These are phyloP conservation scores for Brassica incana DNA, from an alignment of 345 rosid species.

Conservation along the genomic window DNA sequence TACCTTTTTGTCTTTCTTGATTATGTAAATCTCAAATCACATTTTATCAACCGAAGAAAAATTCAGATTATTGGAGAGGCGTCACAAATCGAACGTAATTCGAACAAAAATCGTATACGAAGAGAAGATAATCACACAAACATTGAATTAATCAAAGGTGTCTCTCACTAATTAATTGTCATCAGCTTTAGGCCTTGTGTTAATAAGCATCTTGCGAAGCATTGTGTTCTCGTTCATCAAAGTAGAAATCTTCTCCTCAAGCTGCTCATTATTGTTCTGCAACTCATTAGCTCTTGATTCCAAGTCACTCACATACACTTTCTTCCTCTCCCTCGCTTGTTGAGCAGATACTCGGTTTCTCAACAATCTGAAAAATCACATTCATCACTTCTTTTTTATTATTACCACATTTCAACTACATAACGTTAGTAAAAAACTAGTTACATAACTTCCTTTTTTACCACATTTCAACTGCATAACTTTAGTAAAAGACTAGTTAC, in stretches of 20 bases:
- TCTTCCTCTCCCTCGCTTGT: neutral
- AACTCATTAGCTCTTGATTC: neutral
- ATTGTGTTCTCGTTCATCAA: neutral
- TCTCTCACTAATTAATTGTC: neutral
- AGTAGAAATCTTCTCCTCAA: neutral
- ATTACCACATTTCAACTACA: neutral
- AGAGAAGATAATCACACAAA: neutral
- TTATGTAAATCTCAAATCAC: neutral
- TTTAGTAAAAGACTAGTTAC: neutral
- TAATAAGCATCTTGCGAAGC: neutral
- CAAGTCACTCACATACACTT: neutral
- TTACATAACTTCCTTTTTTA: neutral
- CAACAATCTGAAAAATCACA: neutral
- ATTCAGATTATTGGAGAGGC: neutral
- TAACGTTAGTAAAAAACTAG: neutral
- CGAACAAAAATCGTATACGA: neutral
- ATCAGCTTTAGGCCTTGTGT: neutral
- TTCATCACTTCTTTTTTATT: neutral
- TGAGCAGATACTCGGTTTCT: neutral
- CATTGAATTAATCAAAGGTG: neutral
- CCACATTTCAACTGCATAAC: neutral
- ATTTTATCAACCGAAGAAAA: neutral
- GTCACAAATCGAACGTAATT: neutral
- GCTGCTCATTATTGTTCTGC: neutral
- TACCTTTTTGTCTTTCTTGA: neutral